Conservation (phyloP, 306 rosid species). For the Spatholobus suberectus region DNA sequence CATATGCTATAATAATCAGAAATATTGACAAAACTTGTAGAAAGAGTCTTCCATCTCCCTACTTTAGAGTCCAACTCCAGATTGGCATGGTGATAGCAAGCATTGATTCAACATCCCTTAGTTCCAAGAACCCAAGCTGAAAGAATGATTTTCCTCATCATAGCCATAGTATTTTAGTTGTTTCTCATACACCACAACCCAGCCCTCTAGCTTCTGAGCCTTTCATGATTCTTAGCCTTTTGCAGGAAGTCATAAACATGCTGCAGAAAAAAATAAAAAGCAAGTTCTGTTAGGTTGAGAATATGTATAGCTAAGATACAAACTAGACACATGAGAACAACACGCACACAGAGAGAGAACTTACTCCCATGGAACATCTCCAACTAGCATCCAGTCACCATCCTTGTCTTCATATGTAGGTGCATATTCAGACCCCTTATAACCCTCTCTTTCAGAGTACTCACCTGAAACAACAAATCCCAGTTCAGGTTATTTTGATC, state of each 20-base stretch:
- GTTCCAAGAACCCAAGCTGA: constrained; percentile 62
- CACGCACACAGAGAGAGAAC: constrained; percentile 29
- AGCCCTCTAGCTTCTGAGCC: constrained; percentile 79
- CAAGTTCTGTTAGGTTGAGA: constrained; percentile 16
- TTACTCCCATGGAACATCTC: constrained; percentile 95
- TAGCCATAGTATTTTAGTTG: background rate
- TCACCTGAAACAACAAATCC: constrained; percentile 47
- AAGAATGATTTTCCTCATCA: constrained; percentile 32
- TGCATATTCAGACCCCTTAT: constrained; percentile 76
- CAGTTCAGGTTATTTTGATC: background rate
- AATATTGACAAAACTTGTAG: constrained; percentile 45
- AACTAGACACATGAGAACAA: background rate
- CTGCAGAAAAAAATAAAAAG: constrained; percentile 44
- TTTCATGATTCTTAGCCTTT: constrained; percentile 80
- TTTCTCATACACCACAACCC: constrained; percentile 63
- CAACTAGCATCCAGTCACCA: constrained; percentile 90
- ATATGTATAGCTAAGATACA: background rate
- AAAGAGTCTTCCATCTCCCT: constrained; percentile 47
- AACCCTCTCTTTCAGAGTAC: constrained; percentile 84
- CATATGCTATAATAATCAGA: constrained; percentile 45
- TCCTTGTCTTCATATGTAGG: constrained; percentile 91
- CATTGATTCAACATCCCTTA: constrained; percentile 33
- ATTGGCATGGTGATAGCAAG: constrained; percentile 2
- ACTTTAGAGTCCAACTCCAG: constrained; percentile 36
- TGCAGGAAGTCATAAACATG: constrained; percentile 80